Base-by-base conservation (phyloP, 768 basidiomycete genomes). In the Lactarius hengduanensis region DNA sequence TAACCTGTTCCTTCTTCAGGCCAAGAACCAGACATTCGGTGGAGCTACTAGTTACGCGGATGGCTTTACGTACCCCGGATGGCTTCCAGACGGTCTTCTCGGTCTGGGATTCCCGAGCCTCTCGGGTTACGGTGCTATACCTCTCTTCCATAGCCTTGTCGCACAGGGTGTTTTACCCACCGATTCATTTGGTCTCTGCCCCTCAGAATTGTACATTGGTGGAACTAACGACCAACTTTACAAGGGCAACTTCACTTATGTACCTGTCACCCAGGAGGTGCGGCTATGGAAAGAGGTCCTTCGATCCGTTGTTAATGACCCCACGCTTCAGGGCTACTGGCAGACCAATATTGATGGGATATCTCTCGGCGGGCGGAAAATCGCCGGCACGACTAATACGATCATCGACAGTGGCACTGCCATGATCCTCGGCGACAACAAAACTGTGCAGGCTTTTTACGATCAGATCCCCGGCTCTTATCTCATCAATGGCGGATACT, bases 171-270 rank as follows among this genome's bases (percentile, higher is more conserved):
- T 41, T 72, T 77, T 2, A 62, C 74, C 7, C 65, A 77, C 30
- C 70, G 77, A 56, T 74, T 78, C n/a, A 66, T 86, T 86, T 65
- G 78, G 80, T 32, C 79, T 87, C 71, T 81, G 82, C 64, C 76
- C 86, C 30, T 30, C 63, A 1, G 63, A 68, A 28, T 57, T 68
- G 6, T 65, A 8, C 26, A 13, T 68, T 22, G 67, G 67, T 40
- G 67, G 67, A 7, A 43, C 32, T n/a, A 61, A 68, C 43, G 20
- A n/a, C 7, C 11, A 13, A 4, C 59, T 56, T 5, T 8, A 47
- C 32, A 43, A 11, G 1, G 59, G 50, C 16, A 26, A 60, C 59
- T 68, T 68, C 43, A 65, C 67, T 57, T 59, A 34, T 53, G 20
- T 68, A 18, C 3, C 41, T 1, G 4, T 68, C 18, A 50, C 53